Conservation (phyloP, 345 rosid genomes). For the Erysimum cheiranthoides region DNA sequence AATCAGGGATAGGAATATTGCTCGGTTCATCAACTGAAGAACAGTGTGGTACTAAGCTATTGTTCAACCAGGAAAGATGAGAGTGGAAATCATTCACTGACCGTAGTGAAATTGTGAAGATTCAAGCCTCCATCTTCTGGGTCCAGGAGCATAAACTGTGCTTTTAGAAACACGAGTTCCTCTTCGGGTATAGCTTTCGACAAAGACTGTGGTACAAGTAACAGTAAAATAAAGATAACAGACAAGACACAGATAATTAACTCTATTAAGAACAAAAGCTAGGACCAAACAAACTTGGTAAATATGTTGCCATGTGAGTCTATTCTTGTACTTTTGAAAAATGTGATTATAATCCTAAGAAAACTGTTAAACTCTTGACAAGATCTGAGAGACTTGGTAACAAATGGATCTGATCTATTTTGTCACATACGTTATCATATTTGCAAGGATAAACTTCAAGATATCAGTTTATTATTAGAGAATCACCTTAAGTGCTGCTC, state of each 20-base stretch:
- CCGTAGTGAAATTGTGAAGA: constrained; percentile 76
- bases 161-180: constrained; percentile 70
- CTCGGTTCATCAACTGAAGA: not conserved
- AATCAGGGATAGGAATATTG: not conserved
- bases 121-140: constrained; percentile 77
- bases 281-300: not conserved
- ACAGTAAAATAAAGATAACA: constrained; percentile 25
- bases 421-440: not conserved
- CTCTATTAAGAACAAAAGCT: not conserved
- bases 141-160: constrained; percentile 77
- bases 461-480: not conserved
- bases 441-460: not conserved
- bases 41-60: not conserved
- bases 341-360: not conserved
- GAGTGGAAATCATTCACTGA: constrained; percentile 41
- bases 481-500: constrained; percentile 86
- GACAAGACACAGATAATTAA: not conserved
- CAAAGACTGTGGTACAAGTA: constrained; percentile 67
- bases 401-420: not conserved
- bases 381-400: not conserved
- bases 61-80: constrained; percentile 18
- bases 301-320: not conserved
- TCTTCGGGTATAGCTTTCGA: constrained; percentile 90
- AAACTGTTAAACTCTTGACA: not conserved
- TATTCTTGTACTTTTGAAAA: not conserved